Evolutionary conservation across 1,284 basidiomycete genomes (phyloP).

Genomic region (Psilocybe mexicana): DNA sequence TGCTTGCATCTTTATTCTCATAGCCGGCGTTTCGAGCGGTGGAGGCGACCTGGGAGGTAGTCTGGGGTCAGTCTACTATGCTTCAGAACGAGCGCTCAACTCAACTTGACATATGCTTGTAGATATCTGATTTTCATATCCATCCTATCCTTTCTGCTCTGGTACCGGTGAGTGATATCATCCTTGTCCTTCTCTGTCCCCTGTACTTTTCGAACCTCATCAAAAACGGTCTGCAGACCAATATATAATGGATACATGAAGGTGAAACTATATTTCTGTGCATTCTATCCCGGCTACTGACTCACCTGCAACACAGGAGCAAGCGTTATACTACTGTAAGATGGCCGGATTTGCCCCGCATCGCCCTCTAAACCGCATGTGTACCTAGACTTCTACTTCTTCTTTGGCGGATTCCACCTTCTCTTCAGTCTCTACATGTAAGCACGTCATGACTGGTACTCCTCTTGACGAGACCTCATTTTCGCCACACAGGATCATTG

Average conservation of each 20-base stretch:
- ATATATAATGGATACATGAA: slow-evolving; percentile 98
- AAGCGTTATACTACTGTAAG: slow-evolving; percentile 84
- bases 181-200: slow-evolving; percentile 10
- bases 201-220: slow-evolving; percentile 19
- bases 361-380: slow-evolving; percentile 29
- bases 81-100: slow-evolving; percentile 18
- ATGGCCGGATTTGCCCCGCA: slow-evolving; percentile 27
- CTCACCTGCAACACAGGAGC: slow-evolving; percentile 54
- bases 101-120: slow-evolving; percentile 26
- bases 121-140: slow-evolving; percentile 87
- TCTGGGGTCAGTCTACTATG: slow-evolving; percentile 60
- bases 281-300: slow-evolving; percentile 19
- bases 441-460: slow-evolving; percentile 31
- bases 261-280: slow-evolving; percentile 44
- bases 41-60: slow-evolving; percentile 80
- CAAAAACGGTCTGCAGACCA: slow-evolving; percentile 53
- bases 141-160: slow-evolving; percentile 82
- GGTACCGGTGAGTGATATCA: slow-evolving; percentile 69
- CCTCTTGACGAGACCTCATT: slow-evolving; percentile 24
- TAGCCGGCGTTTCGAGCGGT: slow-evolving; percentile 75
- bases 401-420: slow-evolving; percentile 93
- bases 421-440: slow-evolving; percentile 88
- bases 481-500: slow-evolving; percentile 71
- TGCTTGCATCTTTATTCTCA: slow-evolving; percentile 85
- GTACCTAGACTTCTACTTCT: slow-evolving; percentile 85